These are phyloP conservation scores for Rhododendron molle DNA, from an alignment of 148 eudicot genomes.

Conservation along the genomic window DNA sequence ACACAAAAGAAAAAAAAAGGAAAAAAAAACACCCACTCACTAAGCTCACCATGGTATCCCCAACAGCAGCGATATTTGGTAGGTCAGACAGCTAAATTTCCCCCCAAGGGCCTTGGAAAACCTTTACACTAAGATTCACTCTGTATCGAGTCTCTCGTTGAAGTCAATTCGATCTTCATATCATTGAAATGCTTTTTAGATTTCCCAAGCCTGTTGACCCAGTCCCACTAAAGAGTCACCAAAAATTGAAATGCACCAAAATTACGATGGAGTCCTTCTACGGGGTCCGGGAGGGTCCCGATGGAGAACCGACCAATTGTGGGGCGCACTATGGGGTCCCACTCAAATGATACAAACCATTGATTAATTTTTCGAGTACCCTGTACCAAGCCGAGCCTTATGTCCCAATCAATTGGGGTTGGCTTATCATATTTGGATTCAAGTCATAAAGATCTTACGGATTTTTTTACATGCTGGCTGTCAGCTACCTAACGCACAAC, in stretches of 20 bases:
- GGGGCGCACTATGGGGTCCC: no score
- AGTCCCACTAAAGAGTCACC: not conserved
- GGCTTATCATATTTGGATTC: no score
- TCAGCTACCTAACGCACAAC: no score
- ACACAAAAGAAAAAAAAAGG: no score
- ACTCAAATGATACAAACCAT: no score
- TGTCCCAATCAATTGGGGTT: no score
- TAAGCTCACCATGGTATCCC: conserved; percentile 3
- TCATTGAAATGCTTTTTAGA: not conserved
- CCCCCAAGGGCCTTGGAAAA: not conserved
- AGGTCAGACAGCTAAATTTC: not conserved
- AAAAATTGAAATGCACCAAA: not conserved
- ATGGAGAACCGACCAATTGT: no score
- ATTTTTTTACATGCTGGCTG: no score
- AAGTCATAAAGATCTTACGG: no score
- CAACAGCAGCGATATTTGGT: not conserved
- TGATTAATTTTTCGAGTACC: no score
- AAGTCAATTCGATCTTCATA: not conserved
- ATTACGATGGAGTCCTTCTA: not conserved
- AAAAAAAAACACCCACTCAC: not conserved
- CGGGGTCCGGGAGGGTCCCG: no score
- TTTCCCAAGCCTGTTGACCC: not conserved
- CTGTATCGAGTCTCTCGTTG: not conserved
- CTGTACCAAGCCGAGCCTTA: no score
- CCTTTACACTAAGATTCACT: not conserved